Evolutionary conservation across 2,329 filamentous ascomycete genomes (phyloP).

Genomic region (Beauveria rudraprayagi): DNA sequence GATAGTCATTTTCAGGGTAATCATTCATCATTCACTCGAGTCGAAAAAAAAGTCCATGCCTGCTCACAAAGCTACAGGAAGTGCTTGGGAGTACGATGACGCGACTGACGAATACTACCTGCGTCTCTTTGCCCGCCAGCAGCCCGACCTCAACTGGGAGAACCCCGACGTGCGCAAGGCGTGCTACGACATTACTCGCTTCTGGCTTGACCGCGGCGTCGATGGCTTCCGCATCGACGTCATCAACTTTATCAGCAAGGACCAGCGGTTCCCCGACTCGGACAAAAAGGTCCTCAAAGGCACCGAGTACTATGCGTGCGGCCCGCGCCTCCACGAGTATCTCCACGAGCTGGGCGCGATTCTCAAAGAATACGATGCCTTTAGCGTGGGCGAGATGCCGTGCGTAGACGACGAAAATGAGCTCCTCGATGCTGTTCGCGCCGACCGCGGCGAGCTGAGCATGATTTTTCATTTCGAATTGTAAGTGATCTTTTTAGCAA

Average conservation of each 20-base stretch:
- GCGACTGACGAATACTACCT: constrained; percentile 49
- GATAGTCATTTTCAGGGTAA: constrained; percentile 29
- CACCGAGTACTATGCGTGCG: constrained; percentile 44
- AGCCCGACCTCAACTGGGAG: constrained; percentile 76
- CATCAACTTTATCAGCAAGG: constrained; percentile 60
- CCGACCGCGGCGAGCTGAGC: constrained; percentile 51
- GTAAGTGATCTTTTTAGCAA: constrained; percentile 23
- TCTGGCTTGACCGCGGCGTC: constrained; percentile 64
- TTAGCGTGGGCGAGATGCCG: constrained; percentile 45
- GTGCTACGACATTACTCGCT: constrained; percentile 61
- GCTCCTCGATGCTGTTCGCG: constrained; percentile 42
- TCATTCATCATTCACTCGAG: not conserved
- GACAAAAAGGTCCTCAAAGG: constrained; percentile 24
- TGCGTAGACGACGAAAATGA: constrained; percentile 34
- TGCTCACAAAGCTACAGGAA: constrained; percentile 18
- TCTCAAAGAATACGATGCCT: constrained; percentile 38
- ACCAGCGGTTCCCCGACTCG: constrained; percentile 46
- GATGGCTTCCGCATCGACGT: constrained; percentile 61
- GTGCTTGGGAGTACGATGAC: constrained; percentile 43
- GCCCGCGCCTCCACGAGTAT: constrained; percentile 39
- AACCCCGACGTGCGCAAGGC: constrained; percentile 55
- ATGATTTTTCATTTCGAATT: constrained; percentile 70
- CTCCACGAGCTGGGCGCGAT: constrained; percentile 37
- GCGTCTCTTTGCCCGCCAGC: constrained; percentile 59
- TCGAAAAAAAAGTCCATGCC: not conserved